Percentiles rank a stretch among this genome's conserved stretches.
Conservation (phyloP, 2,329 filamentous ascomycete species). For the Plectosphaerella cucumerina region DNA sequence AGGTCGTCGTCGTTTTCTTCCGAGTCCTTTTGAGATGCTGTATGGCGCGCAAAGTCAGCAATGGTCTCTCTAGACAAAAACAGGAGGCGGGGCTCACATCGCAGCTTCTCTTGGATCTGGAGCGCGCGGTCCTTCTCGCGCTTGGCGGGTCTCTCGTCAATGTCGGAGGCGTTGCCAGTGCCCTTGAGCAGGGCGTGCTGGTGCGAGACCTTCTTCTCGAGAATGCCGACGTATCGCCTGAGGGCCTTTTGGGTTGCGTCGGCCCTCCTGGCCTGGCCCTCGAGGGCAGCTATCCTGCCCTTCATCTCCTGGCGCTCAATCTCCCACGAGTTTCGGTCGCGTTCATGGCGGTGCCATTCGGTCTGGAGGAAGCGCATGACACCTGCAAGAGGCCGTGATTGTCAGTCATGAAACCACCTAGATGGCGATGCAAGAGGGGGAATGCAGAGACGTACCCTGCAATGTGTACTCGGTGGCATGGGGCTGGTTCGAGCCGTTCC, state of each 20-base stretch:
- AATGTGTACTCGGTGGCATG: conserved; percentile 60
- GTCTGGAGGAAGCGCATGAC: conserved; percentile 99
- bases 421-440: background rate
- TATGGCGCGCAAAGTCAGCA: background rate
- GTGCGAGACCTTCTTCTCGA: conserved; percentile 83
- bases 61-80: background rate
- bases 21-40: conserved; percentile 23
- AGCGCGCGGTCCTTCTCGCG: conserved; percentile 48
- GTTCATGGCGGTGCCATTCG: conserved; percentile 98
- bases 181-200: conserved; percentile 69
- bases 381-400: conserved; percentile 43
- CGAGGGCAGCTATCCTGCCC: conserved; percentile 88
- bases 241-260: conserved; percentile 86
- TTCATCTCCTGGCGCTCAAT: conserved; percentile 99
- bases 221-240: conserved; percentile 83
- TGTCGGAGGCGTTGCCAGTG: conserved; percentile 33
- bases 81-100: conserved; percentile 34
- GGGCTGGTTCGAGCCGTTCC: conserved; percentile 44
- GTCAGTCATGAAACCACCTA: background rate
- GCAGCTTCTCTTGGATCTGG: conserved; percentile 53
- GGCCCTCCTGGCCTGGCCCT: conserved; percentile 81
- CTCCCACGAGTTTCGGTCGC: conserved; percentile 97
- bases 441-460: conserved; percentile 35
- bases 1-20: conserved; percentile 43
- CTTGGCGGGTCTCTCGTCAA: conserved; percentile 36